Percentiles rank a stretch among this genome's conserved stretches.
Evolutionary conservation across 306 rosid genomes (phyloP).

Genomic region (Corylus heterophylla): DNA sequence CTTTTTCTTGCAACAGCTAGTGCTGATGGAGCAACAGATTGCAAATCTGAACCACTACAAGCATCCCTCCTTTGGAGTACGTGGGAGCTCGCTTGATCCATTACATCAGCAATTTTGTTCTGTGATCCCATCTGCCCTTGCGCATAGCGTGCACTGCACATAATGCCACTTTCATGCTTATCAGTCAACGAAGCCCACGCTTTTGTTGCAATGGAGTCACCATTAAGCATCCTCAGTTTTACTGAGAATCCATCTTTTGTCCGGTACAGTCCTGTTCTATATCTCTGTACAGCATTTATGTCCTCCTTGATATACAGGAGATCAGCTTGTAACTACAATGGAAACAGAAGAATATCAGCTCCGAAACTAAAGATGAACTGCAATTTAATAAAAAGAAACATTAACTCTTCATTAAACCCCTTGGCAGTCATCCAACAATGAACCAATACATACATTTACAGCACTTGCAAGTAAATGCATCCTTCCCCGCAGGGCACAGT

Average conservation of each 20-base stretch:
- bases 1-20: slow-evolving; percentile 71
- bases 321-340: slow-evolving; percentile 74
- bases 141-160: slow-evolving; percentile 49
- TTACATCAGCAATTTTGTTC: slow-evolving; percentile 58
- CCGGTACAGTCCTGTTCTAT: slow-evolving; percentile 70
- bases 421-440: slow-evolving; percentile 2
- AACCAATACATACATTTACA: not conserved
- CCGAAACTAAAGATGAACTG: slow-evolving; percentile 11
- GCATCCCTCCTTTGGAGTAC: slow-evolving; percentile 67
- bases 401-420: not conserved
- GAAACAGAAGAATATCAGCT: slow-evolving; percentile 19
- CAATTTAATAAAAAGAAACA: not conserved
- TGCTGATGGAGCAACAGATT: slow-evolving; percentile 60
- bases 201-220: slow-evolving; percentile 64
- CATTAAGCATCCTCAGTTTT: slow-evolving; percentile 62
- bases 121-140: slow-evolving; percentile 65
- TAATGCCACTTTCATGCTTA: slow-evolving; percentile 50
- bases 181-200: slow-evolving; percentile 62
- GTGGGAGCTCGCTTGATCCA: slow-evolving; percentile 54
- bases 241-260: slow-evolving; percentile 52
- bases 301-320: slow-evolving; percentile 90
- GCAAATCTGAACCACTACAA: slow-evolving; percentile 64
- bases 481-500: not conserved
- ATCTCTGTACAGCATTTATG: slow-evolving; percentile 77
- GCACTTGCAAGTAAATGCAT: not conserved